Percentiles rank a stretch among this genome's conserved stretches.
Evolutionary conservation across 768 basidiomycete genomes (phyloP).

Genomic region (Tubosaeta sp.): DNA sequence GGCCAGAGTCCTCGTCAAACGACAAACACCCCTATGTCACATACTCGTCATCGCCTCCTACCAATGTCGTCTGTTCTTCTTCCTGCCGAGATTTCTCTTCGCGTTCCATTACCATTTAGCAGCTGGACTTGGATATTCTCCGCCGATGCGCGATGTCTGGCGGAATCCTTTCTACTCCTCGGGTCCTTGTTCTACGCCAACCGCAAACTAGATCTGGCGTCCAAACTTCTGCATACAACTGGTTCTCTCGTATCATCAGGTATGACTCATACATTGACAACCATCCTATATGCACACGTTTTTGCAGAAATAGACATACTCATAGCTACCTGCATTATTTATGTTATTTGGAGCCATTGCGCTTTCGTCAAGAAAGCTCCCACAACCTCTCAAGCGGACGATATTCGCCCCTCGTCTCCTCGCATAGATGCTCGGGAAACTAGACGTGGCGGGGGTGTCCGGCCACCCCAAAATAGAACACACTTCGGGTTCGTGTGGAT

Average conservation of each 20-base stretch:
- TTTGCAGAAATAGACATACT: conserved; percentile 55
- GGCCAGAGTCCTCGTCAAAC: conserved; percentile 35
- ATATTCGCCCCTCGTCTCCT: conserved; percentile 33
- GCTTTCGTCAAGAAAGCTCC: conserved; percentile 33
- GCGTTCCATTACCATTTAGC: conserved; percentile 41
- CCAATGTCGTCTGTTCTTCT: conserved; percentile 35
- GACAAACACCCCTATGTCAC: conserved; percentile 38
- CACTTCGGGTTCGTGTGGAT: conserved; percentile 80
- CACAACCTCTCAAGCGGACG: conserved; percentile 16
- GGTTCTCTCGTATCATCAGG: conserved; percentile 51
- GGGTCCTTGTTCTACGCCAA: conserved; percentile 56
- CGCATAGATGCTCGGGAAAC: conserved; percentile 46
- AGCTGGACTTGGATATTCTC: conserved; percentile 41
- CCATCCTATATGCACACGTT: conserved; percentile 1
- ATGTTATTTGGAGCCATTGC: conserved; percentile 60
- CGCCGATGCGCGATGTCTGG: conserved; percentile 59
- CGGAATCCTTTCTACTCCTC: conserved; percentile 64
- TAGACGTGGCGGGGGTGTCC: conserved; percentile 33
- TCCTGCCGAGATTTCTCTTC: conserved; percentile 45
- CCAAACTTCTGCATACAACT: conserved; percentile 13
- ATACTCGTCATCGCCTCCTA: conserved; percentile 37
- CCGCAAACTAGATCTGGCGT: conserved; percentile 30
- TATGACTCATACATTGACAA: conserved; percentile 24
- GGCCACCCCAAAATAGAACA: conserved; percentile 35
- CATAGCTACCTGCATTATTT: conserved; percentile 49